Evolutionary conservation across 257 asterid genomes (phyloP).

Genomic region (Mentha longifolia): DNA sequence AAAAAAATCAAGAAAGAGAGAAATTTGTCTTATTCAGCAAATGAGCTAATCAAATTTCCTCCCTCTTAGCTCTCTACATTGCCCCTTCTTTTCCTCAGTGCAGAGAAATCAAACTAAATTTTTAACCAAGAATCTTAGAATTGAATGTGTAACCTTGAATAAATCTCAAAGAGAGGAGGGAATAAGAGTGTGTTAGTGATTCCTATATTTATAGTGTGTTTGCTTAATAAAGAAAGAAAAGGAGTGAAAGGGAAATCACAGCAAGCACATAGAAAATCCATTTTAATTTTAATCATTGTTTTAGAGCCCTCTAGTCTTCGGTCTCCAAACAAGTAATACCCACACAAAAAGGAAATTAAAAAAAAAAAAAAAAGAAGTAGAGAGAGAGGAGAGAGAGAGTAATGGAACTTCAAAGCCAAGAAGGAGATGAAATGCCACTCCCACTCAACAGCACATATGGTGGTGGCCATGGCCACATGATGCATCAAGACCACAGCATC

Average conservation of each 20-base stretch:
- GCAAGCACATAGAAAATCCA: no score
- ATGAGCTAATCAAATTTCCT: not conserved
- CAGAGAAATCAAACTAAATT: not conserved
- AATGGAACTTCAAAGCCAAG: slow-evolving; percentile 60
- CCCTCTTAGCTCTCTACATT: not conserved
- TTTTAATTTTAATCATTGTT: slow-evolving; percentile 40
- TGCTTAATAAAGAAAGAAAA: not conserved
- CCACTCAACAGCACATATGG: slow-evolving; percentile 80
- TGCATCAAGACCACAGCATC: slow-evolving; percentile 41
- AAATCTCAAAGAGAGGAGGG: not conserved
- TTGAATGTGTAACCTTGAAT: not conserved
- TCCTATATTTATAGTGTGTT: not conserved
- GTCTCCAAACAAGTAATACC: slow-evolving; percentile 65
- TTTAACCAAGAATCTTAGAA: not conserved
- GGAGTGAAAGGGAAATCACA: not conserved
- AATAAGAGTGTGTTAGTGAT: no score
- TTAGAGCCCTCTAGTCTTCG: slow-evolving; percentile 29
- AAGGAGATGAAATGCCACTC: slow-evolving; percentile 52
- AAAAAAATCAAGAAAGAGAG: no score
- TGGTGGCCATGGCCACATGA: slow-evolving; percentile 54
- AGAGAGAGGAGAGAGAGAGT: slow-evolving; percentile 12
- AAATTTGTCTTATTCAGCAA: not conserved
- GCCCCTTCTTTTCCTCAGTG: not conserved
- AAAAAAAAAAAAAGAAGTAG: not conserved
- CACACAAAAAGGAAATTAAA: not conserved